Conservation (phyloP, 2,329 filamentous ascomycete species). For the Scedosporium boydii region DNA sequence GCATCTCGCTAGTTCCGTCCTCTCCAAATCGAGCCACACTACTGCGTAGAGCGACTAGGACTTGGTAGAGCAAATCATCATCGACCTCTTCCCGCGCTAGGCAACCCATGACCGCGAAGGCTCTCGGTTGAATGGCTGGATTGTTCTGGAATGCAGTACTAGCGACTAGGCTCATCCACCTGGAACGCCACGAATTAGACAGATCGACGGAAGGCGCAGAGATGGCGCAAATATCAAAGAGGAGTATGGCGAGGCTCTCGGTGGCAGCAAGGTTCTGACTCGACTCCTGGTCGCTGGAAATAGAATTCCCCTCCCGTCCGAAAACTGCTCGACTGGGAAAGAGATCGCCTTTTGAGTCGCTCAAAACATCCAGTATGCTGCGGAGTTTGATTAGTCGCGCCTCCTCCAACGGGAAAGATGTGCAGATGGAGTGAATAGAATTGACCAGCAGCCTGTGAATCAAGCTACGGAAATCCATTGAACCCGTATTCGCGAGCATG, state of each 20-base stretch:
- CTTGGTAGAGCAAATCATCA: conserved; percentile 61
- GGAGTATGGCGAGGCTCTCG: conserved; percentile 49
- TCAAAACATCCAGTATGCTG: conserved; percentile 46
- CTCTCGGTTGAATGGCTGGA: conserved; percentile 58
- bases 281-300: conserved; percentile 44
- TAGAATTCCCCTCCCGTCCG: conserved; percentile 42
- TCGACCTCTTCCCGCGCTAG: conserved; percentile 63
- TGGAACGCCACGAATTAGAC: conserved; percentile 59
- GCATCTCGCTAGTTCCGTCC: conserved; percentile 57
- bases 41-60: conserved; percentile 56
- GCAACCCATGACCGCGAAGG: conserved; percentile 64
- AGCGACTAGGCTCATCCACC: conserved; percentile 65
- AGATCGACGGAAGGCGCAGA: conserved; percentile 56
- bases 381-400: conserved; percentile 44
- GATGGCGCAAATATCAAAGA: conserved; percentile 55
- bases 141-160: conserved; percentile 67
- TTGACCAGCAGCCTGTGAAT: conserved; percentile 58
- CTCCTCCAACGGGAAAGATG: conserved; percentile 55
- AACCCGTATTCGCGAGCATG: conserved; percentile 59
- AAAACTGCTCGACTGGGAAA: conserved; percentile 38
- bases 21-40: conserved; percentile 57
- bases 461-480: conserved; percentile 43
- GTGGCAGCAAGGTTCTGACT: conserved; percentile 43
- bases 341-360: conserved; percentile 49
- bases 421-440: conserved; percentile 58